Percentiles rank a stretch among this genome's conserved stretches.
phyloP scores from a whole-genome alignment of 768 basidiomycete species.

The Tricholoma hemisulphureum region DNA sequence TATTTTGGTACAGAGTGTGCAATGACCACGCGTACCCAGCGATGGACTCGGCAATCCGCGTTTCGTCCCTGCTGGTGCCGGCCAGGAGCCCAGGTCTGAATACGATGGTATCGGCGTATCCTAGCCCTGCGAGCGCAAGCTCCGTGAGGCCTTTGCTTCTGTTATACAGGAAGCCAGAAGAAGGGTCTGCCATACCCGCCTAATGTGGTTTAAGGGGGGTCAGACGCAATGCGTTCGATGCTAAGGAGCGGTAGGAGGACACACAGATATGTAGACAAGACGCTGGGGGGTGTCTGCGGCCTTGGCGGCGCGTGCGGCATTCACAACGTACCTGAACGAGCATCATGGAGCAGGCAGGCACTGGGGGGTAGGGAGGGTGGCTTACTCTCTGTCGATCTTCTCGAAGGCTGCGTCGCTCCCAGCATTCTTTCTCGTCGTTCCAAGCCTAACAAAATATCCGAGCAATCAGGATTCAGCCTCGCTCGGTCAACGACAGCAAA shows the following conservation, averaged over 20 bases:
- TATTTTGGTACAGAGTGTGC: too few relatives aligned
- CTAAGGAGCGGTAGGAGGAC: constrained; percentile 14
- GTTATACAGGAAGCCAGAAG: constrained; percentile 50
- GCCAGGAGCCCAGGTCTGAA: constrained; percentile 62
- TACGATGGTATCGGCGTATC: constrained; percentile 68
- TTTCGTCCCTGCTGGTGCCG: constrained; percentile 44
- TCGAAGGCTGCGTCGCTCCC: constrained; percentile 67
- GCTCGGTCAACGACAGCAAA: neutral
- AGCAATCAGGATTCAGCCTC: neutral
- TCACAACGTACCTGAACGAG: constrained; percentile 64
- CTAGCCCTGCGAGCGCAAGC: constrained; percentile 59
- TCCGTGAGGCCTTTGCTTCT: constrained; percentile 81
- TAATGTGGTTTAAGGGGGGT: constrained; percentile 19
- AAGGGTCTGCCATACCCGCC: constrained; percentile 49
- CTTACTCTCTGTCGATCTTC: constrained; percentile 75
- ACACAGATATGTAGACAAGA: constrained; percentile 69
- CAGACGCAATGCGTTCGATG: neutral
- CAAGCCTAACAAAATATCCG: constrained; percentile 42
- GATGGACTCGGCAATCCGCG: constrained; percentile 40
- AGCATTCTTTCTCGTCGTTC: constrained; percentile 60
- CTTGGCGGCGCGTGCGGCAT: constrained; percentile 66
- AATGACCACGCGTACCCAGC: constrained; percentile 41
- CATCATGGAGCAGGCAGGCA: neutral
- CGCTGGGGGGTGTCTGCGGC: constrained; percentile 55
- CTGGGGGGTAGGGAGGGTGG: constrained; percentile 4